A percentile compares a stretch with the other conserved stretches of the same genome.
Conservation (phyloP, 2,329 filamentous ascomycete species). For the Diaporthe amygdali region DNA sequence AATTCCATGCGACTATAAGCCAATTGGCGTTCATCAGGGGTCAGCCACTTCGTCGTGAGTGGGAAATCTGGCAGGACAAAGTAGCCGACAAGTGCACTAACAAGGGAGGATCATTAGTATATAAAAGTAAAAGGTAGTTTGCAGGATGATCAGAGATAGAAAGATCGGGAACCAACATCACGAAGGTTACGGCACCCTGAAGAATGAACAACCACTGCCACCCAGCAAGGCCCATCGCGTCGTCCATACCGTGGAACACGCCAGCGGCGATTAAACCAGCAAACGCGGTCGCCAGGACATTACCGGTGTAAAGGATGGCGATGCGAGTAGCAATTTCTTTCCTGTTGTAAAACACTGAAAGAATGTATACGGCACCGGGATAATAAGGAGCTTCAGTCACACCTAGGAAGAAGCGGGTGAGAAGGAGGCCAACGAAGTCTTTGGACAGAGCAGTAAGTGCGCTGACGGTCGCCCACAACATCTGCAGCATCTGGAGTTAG, state of each 20-base stretch:
- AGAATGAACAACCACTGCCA: slow-evolving; percentile 44
- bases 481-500: no score
- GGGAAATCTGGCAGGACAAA: slow-evolving; percentile 18
- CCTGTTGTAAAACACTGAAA: slow-evolving; percentile 68
- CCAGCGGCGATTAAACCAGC: slow-evolving; percentile 67
- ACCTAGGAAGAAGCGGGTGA: slow-evolving; percentile 47
- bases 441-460: slow-evolving; percentile 46
- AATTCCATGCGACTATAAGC: slow-evolving; percentile 1
- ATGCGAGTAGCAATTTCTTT: slow-evolving; percentile 69
- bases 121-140: no score
- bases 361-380: slow-evolving; percentile 54
- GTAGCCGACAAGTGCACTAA: slow-evolving; percentile 31
- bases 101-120: not conserved
- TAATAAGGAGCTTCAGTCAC: slow-evolving; percentile 46
- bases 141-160: no score
- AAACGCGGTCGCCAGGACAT: slow-evolving; percentile 71
- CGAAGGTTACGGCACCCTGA: slow-evolving; percentile 34
- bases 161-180: slow-evolving; percentile 20
- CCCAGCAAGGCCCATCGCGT: slow-evolving; percentile 37
- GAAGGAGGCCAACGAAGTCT: slow-evolving; percentile 46
- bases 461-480: slow-evolving; percentile 46
- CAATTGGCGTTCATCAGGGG: not conserved
- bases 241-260: slow-evolving; percentile 63
- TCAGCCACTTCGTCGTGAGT: slow-evolving; percentile 18
- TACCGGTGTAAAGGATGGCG: slow-evolving; percentile 63